Base-by-base conservation (phyloP, 1,284 basidiomycete genomes). In the Irpex sp. region DNA sequence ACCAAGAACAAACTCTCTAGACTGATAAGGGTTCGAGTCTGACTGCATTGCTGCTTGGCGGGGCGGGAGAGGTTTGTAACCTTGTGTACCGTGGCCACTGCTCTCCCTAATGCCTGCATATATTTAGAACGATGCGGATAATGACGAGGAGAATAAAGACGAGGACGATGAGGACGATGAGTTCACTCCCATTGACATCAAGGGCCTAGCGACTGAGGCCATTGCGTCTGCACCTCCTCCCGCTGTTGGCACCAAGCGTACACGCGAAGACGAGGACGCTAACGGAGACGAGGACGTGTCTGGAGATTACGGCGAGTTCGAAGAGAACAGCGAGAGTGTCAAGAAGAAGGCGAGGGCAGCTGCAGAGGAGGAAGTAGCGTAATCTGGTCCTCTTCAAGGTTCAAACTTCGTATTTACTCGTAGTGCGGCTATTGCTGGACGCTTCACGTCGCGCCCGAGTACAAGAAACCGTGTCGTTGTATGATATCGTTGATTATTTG, bases 321-420 rank as follows among this genome's bases (percentile, higher is more conserved):
- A 65, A 53, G 64, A 65, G 61, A 61, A 65, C 50, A 61, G 64
- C 55, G 63, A 62, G 58, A 47, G 36, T 19, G 63, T 65, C 47
- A 61, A 57, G 63, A 65, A 65, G 61, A 65, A 65, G 58, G 63
- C 63, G 43, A 61, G 61, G 7, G 60, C 63, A 17, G 61, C 63
- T 11, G 63, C 50, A 6, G 60, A 62, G 11, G 63, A 62, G 11
- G 59, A 61, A 33, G 31, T 6, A 49, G 31, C 26, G 26, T 37
- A 51, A 26, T 4, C 17, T 51, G 49, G 21, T 1, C 15, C 17
- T 19, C 13, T 46, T 11, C n/a, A 46, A 13, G 39, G 0, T 33
- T 33, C 31, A 33, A 33, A 33, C 31, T 33, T 33, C 5, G 31
- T 33, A 33, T 1, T 0, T 33, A 33, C 31, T 33, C 31, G 6